Evolutionary conservation across 768 basidiomycete genomes (phyloP).

Genomic region (Podaxis carcinomalis): DNA sequence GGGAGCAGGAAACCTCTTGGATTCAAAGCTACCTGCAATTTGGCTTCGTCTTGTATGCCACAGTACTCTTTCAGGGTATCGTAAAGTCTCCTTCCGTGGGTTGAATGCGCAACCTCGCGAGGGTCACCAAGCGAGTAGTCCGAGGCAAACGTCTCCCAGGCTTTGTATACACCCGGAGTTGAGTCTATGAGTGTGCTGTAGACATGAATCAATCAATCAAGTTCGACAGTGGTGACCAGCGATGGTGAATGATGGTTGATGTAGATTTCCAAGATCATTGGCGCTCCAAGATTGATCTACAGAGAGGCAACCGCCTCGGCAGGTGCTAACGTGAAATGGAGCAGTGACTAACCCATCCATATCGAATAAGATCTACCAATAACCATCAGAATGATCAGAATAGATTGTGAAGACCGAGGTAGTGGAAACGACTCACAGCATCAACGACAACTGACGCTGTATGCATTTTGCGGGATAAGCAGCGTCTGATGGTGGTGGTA

Average conservation of each 20-base stretch:
- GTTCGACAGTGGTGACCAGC: not conserved
- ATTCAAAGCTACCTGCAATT: constrained; percentile 45
- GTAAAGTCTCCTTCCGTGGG: constrained; percentile 72
- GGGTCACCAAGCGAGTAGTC: constrained; percentile 56
- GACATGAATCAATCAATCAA: constrained; percentile 2
- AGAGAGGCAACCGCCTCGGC: not conserved
- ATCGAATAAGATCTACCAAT: constrained; percentile 57
- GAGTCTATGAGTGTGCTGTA: constrained; percentile 74
- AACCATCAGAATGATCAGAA: not conserved
- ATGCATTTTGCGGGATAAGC: constrained; percentile 20
- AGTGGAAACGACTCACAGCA: constrained; percentile 38
- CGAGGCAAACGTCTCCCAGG: constrained; percentile 68
- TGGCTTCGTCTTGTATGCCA: constrained; percentile 49
- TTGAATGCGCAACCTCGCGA: constrained; percentile 44
- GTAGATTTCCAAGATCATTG: not conserved
- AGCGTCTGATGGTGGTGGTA: not conserved
- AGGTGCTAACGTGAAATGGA: not conserved
- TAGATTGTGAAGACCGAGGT: not conserved
- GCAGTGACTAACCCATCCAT: constrained; percentile 54
- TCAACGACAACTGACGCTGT: constrained; percentile 37
- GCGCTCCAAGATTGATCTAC: not conserved
- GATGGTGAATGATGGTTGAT: constrained; percentile 8
- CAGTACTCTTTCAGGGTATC: constrained; percentile 76
- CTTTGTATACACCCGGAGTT: constrained; percentile 74
- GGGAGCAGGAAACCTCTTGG: constrained; percentile 1